Evolutionary conservation across 257 asterid species (phyloP).

Genomic region (Capsicum chinense): DNA sequence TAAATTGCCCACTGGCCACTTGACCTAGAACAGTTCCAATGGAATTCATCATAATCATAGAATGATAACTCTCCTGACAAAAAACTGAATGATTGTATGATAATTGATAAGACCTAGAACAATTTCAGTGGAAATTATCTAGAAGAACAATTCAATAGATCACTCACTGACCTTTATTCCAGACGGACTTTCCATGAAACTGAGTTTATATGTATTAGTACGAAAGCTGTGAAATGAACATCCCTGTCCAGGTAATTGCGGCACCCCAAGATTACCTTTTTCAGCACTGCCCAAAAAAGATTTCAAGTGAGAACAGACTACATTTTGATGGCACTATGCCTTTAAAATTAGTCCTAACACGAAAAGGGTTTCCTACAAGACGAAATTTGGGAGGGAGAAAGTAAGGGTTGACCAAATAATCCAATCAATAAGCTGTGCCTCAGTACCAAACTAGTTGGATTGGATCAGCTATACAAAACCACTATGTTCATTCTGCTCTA

Average conservation of each 20-base stretch:
- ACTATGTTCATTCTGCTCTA: background rate
- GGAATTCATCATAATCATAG: background rate
- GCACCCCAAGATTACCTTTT: conserved; percentile 95
- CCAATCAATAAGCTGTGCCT: too few relatives aligned
- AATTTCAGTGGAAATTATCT: background rate
- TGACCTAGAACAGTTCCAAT: background rate
- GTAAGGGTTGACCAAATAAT: background rate
- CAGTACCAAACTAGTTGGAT: too few relatives aligned
- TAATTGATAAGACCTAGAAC: background rate
- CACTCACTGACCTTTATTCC: conserved; percentile 79
- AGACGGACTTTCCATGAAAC: conserved; percentile 96
- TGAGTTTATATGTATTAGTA: conserved; percentile 84
- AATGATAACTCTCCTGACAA: background rate
- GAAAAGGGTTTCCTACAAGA: background rate
- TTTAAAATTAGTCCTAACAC: background rate
- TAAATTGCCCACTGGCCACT: too few relatives aligned
- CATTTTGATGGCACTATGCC: background rate
- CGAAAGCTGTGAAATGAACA: conserved; percentile 95
- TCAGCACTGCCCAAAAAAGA: conserved; percentile 61
- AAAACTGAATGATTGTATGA: background rate
- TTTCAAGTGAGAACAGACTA: conserved; percentile 13
- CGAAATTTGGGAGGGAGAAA: background rate
- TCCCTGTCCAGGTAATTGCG: conserved; percentile 92
- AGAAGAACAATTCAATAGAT: conserved; percentile 21
- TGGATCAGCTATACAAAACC: too few relatives aligned